phyloP scores from a whole-genome alignment of 345 rosid genomes.

The Kernera saxatilis region DNA sequence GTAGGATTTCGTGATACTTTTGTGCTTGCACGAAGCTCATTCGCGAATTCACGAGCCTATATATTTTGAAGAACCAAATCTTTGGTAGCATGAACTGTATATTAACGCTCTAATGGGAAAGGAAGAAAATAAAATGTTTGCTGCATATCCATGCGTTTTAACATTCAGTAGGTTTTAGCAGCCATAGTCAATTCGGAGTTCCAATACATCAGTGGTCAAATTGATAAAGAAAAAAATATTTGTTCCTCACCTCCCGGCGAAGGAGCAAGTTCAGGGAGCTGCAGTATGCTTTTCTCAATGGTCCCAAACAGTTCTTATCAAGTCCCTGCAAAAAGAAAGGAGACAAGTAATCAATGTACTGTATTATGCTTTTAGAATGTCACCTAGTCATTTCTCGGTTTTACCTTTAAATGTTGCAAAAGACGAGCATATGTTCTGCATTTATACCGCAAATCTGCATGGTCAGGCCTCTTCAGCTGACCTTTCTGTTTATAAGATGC shows the following conservation, averaged over 20 bases:
- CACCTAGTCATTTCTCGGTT: not conserved
- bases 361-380: slow-evolving; percentile 1
- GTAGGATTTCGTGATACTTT: slow-evolving; percentile 93
- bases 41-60: slow-evolving; percentile 98
- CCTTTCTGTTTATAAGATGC: slow-evolving; percentile 65
- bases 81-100: not conserved
- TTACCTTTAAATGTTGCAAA: slow-evolving; percentile 91
- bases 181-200: not conserved
- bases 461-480: slow-evolving; percentile 98
- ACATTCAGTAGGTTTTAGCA: not conserved
- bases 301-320: slow-evolving; percentile 82
- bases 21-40: slow-evolving; percentile 99
- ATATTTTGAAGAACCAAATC: not conserved
- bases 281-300: slow-evolving; percentile 95
- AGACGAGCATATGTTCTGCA: slow-evolving; percentile 99
- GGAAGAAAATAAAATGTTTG: not conserved
- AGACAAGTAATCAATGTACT: not conserved
- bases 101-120: not conserved
- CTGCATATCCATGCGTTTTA: not conserved
- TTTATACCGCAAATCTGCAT: slow-evolving; percentile 96
- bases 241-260: slow-evolving; percentile 84
- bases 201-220: not conserved
- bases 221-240: not conserved
- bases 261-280: slow-evolving; percentile 95
- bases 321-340: slow-evolving; percentile 54